phyloP scores from a whole-genome alignment of 495 filamentous ascomycete genomes.

The Cryomyces minteri region DNA sequence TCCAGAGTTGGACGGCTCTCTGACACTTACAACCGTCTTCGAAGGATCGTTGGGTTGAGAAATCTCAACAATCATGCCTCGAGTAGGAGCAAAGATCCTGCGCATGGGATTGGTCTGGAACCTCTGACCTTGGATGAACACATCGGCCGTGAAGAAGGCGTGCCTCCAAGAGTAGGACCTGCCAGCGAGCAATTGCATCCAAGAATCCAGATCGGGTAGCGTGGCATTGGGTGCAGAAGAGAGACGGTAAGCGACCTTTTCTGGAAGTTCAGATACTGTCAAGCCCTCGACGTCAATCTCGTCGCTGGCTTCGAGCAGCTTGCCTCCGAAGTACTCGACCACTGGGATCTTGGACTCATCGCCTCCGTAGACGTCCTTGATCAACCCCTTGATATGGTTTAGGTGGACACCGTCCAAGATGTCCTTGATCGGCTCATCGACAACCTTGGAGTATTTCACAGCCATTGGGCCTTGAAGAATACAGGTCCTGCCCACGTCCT shows the following conservation, averaged over 20 bases:
- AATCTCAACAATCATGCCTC: conserved; percentile 80
- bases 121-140: conserved; percentile 86
- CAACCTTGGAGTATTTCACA: conserved; percentile 67
- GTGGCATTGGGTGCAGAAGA: conserved; percentile 47
- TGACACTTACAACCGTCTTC: conserved; percentile 65
- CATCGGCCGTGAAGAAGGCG: conserved; percentile 91
- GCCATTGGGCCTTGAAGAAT: conserved; percentile 94
- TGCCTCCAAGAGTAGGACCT: conserved; percentile 73
- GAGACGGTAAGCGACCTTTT: conserved; percentile 65
- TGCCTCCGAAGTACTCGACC: conserved; percentile 89
- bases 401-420: conserved; percentile 83
- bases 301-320: conserved; percentile 32
- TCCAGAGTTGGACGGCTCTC: conserved; percentile 42
- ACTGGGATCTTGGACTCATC: conserved; percentile 59
- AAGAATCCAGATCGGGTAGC: conserved; percentile 61
- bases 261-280: conserved; percentile 49
- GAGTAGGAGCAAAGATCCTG: conserved; percentile 68
- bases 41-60: conserved; percentile 53
- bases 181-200: conserved; percentile 83
- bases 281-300: conserved; percentile 61
- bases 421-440: conserved; percentile 85
- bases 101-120: conserved; percentile 94
- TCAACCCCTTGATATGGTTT: conserved; percentile 61
- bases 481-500: conserved; percentile 87
- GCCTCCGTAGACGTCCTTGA: conserved; percentile 60